A percentile compares a stretch with the other conserved stretches of the same genome.
Conservation (phyloP, 352 stramenopile species). For the Pythium aristosporum region DNA sequence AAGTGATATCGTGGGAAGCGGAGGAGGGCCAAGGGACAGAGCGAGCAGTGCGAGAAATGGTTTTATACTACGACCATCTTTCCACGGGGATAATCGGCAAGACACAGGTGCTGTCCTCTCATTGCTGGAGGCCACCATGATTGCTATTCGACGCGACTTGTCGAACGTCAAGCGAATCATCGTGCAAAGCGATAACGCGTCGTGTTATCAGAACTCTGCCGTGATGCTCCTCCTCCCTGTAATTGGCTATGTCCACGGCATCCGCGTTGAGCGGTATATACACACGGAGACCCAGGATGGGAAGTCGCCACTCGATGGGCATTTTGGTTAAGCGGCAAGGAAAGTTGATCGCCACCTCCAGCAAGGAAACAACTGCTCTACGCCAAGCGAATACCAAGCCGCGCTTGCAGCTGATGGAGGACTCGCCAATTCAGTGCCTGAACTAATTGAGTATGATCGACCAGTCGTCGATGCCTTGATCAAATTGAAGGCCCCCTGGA, state of each 20-base stretch:
- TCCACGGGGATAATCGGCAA: slow-evolving; percentile 15
- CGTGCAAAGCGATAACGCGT: slow-evolving; percentile 28
- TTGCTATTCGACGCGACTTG: slow-evolving; percentile 20
- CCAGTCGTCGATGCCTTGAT: not conserved
- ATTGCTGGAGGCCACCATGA: slow-evolving; percentile 22
- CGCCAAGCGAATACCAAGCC: slow-evolving; percentile 9
- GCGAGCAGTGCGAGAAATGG: not conserved
- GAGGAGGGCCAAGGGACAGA: not conserved
- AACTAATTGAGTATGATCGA: slow-evolving; percentile 10
- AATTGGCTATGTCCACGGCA: slow-evolving; percentile 9
- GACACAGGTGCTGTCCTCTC: slow-evolving; percentile 24
- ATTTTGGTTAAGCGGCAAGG: slow-evolving; percentile 18
- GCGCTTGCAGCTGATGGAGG: slow-evolving; percentile 14
- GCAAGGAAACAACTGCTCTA: slow-evolving; percentile 19
- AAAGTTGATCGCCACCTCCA: slow-evolving; percentile 12
- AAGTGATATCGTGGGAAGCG: not conserved
- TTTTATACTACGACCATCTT: slow-evolving; percentile 22
- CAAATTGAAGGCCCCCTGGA: not conserved
- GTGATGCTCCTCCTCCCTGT: slow-evolving; percentile 21
- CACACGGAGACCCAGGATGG: slow-evolving; percentile 27
- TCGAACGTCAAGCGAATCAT: slow-evolving; percentile 18
- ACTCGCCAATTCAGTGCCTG: slow-evolving; percentile 16
- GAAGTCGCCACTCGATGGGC: slow-evolving; percentile 22
- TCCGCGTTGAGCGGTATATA: slow-evolving; percentile 18
- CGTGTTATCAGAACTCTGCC: slow-evolving; percentile 24